phyloP scores from a whole-genome alignment of 495 filamentous ascomycete genomes.

The Aspergillus ostianus region DNA sequence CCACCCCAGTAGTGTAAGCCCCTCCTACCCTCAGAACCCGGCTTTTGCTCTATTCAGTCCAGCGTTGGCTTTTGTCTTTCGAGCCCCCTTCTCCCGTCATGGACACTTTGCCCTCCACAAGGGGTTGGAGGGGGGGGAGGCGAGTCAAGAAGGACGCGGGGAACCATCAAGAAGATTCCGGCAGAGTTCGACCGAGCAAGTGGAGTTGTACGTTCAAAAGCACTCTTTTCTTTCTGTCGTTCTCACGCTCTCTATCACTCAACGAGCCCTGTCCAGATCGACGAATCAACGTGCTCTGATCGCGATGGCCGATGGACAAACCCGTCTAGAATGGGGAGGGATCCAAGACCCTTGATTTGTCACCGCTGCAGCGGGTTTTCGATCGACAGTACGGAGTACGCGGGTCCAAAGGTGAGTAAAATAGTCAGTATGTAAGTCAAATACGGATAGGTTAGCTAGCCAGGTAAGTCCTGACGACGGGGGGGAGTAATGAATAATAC shows the following conservation, averaged over 20 bases:
- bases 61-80: background rate
- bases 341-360: conserved; percentile 42
- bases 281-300: conserved; percentile 34
- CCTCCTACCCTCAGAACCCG: background rate
- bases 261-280: conserved; percentile 29
- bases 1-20: too few species aligned
- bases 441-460: too few species aligned
- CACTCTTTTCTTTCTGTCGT: conserved; percentile 5
- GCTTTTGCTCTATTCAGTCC: background rate
- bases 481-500: too few species aligned
- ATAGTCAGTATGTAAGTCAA: background rate
- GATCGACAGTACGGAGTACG: too few species aligned
- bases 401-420: conserved; percentile 23
- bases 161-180: conserved; percentile 23
- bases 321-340: conserved; percentile 15
- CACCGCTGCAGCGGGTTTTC: conserved; percentile 31
- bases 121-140: background rate
- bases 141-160: conserved; percentile 20
- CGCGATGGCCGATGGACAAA: conserved; percentile 22
- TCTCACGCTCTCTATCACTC: conserved; percentile 40
- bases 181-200: conserved; percentile 22
- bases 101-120: background rate
- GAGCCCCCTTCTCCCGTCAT: background rate
- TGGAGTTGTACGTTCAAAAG: conserved; percentile 5
- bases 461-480: too few species aligned